Base-by-base conservation (phyloP, 2,329 filamentous ascomycete genomes). In the Colletotrichum acutatum region DNA sequence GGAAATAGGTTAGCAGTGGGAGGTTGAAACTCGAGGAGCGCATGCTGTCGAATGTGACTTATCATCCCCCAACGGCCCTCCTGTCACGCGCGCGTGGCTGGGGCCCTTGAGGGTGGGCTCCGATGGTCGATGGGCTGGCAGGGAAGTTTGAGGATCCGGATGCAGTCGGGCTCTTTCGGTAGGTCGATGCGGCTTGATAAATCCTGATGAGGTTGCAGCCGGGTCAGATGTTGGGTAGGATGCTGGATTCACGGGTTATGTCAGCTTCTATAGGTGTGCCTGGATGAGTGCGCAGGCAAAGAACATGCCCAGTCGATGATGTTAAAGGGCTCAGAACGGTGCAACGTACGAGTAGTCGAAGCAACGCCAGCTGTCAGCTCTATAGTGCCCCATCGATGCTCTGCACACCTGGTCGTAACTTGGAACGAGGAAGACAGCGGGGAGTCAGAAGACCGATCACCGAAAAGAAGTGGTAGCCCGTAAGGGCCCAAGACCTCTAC, bases 51-150 rank as follows among this genome's bases (percentile, higher is more conserved):
- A 72, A 68, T 60, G 56, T 72, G 66, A 70, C 64, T 70, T 49
- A 70, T 70, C 54, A 72, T 52, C 30, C 60, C 42, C 42, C 46
- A 65, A 65, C 46, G 53, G 32, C 28, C 37, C 62, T 46, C 49
- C 28, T 49, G 60, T 70, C 70, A 70, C 70, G 66, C 70, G 60
- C 42, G 60, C 66, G 70, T 60, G 66, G 58, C 70, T 72, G 66
- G 66, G 37, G 37, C 37, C 37, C 37, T 42, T 42, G 37, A 56
- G 30, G 53, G 66, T 59, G 58, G 66, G 54, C 34, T 68, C 32
- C 16, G 32, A 63, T 32, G 58, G 58, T 24, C 62, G 58, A 72
- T 30, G 52, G 26, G 64, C 52, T 61, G 37, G 59, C 22, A 30
- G 66, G 59, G 30, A 22, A 30, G 19, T 54, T 64, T 37, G 58